phyloP scores from a whole-genome alignment of 257 asterid species.

The Eustoma russellianum region DNA sequence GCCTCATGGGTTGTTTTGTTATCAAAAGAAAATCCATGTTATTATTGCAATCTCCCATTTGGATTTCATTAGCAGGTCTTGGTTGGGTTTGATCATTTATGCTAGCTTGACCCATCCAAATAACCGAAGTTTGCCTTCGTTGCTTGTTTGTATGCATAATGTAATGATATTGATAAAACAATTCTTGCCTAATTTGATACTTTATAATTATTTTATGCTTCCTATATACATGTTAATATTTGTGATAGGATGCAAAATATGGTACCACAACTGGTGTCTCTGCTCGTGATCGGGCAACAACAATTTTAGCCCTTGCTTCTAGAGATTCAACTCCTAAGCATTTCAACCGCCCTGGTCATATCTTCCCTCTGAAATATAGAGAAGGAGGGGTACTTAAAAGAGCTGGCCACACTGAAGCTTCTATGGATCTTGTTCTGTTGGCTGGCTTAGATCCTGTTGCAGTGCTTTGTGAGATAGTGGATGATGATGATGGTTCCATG shows the following conservation, averaged over 20 bases:
- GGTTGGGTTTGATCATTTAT: no score
- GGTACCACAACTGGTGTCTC: slow-evolving; percentile 27
- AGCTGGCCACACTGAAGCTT: slow-evolving; percentile 28
- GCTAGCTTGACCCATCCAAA: no score
- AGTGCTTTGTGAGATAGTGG: slow-evolving; percentile 21
- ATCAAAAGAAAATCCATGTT: no score
- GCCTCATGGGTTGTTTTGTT: no score
- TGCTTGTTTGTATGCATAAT: no score
- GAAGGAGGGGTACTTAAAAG: slow-evolving; percentile 25
- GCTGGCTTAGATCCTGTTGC: slow-evolving; percentile 22
- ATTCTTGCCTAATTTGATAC: no score
- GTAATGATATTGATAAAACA: no score
- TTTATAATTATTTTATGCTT: no score
- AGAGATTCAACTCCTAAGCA: slow-evolving; percentile 16
- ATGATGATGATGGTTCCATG: slow-evolving; percentile 26
- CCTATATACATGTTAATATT: no score
- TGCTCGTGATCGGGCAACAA: slow-evolving; percentile 19
- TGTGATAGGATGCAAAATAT: slow-evolving; percentile 22
- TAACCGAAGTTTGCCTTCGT: no score
- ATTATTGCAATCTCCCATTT: no score
- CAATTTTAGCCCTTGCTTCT: slow-evolving; percentile 18
- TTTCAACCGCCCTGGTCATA: slow-evolving; percentile 23
- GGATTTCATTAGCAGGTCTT: no score
- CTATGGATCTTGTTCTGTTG: slow-evolving; percentile 21
- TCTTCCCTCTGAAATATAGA: slow-evolving; percentile 21